Conservation (phyloP, 345 rosid species). For the Brassica napus region Da-Ae NC_063438.1:27175001-27175500, state of each 20-base stretch:
- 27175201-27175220: conserved; percentile 36
- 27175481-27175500: background rate
- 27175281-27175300: conserved; percentile 5
- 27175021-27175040: too few species aligned
- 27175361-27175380: background rate
- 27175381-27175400: background rate
- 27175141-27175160: conserved; percentile 6
- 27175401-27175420: conserved; percentile 1
- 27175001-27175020: too few species aligned
- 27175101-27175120: too few species aligned
- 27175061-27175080: too few species aligned
- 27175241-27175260: conserved; percentile 6
- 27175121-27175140: too few species aligned
- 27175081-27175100: too few species aligned
- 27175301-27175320: conserved; percentile 24
- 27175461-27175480: conserved; percentile 3
- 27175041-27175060: too few species aligned
- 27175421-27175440: background rate
- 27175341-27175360: conserved; percentile 27
- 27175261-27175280: background rate
- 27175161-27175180: conserved; percentile 20
- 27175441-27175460: background rate
- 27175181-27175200: conserved; percentile 37
- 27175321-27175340: conserved; percentile 21
- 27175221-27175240: conserved; percentile 36